Evolutionary conservation across 768 basidiomycete species (phyloP), one percentile per base, ranked within the genome.

Genomic region (Gloeostereum incarnatum): DNA sequence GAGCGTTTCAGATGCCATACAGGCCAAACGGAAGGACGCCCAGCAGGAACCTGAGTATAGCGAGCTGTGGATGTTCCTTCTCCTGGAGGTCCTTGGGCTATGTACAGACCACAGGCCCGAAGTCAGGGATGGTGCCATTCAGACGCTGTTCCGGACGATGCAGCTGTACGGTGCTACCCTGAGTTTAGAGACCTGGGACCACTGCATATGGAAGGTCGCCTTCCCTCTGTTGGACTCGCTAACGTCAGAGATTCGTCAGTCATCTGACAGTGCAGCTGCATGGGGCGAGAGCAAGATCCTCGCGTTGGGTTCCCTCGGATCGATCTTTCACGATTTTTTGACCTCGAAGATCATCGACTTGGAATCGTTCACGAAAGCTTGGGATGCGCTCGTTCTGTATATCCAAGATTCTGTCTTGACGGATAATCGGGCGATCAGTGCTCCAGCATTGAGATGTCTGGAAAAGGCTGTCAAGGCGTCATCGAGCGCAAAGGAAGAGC

Each of bases 1-100:
- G 94, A 84, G 87, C 43, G 87, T 99, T 0, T 96, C 93, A 0
- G 94, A 99, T 53, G 85, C 89, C 1, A 88, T 98, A 24, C 91
- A 94, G 51, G 75, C 81, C 5, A 85, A 88, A 52, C 73, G 87
- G 16, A 81, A 81, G 47, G 62, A 69, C 41, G 58, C 58, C 3
- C 68, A 73, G 26, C 73, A 76, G 40, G 73, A 78, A 45, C 60
- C 78, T 0, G 76, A 80, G 47, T 90, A 89, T 50, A 88, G 80
- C 50, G 74, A 77, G 2, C 60, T 97, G n/a, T 99, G 94, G 94
- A 88, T 96, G 77, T 84, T 81, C 58, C 72, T 97, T 4, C 63
- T 98, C 2, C 63, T 79, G 5, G 87, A 92, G 55, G 75, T 97
- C 2, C 69, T 93, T 3, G 79, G 80, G 1, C 65, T 97, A 2